A percentile compares a stretch with the other conserved stretches of the same genome.
These are phyloP conservation scores for Monilinia vaccinii-corymbosi DNA, from an alignment of 2,329 filamentous ascomycete species.

Conservation along the genomic window DNA sequence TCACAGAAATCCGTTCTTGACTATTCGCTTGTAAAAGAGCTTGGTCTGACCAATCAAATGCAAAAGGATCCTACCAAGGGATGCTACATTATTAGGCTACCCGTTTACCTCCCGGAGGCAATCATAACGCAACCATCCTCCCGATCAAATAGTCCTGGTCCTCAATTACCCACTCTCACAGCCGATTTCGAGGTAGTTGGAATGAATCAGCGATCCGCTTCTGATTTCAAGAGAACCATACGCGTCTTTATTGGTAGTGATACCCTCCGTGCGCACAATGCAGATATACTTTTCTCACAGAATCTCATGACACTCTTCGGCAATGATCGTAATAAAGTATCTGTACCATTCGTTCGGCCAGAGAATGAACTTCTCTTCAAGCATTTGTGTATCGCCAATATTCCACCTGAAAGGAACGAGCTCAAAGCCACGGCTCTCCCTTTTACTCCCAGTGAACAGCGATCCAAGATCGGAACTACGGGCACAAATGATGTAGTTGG, in stretches of 20 bases:
- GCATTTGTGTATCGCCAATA: constrained; percentile 56
- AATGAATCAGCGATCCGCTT: constrained; percentile 40
- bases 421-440: constrained; percentile 38
- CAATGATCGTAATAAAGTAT: constrained; percentile 76
- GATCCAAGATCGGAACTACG: constrained; percentile 16
- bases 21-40: constrained; percentile 60
- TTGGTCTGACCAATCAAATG: constrained; percentile 61
- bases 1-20: constrained; percentile 84
- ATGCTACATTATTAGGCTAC: constrained; percentile 60
- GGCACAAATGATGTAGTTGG: constrained; percentile 9
- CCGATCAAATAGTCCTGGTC: constrained; percentile 61
- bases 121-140: constrained; percentile 69
- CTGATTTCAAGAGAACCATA: constrained; percentile 52
- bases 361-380: constrained; percentile 80
- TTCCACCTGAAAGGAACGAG: constrained; percentile 46
- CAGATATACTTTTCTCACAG: constrained; percentile 84
- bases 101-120: constrained; percentile 86
- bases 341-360: constrained; percentile 83
- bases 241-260: constrained; percentile 89
- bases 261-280: constrained; percentile 73
- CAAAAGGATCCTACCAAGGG: constrained; percentile 54
- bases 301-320: constrained; percentile 84
- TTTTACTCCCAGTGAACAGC: constrained; percentile 26
- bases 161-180: constrained; percentile 72
- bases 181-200: constrained; percentile 70